A percentile compares a stretch with the other conserved stretches of the same genome.
phyloP scores from a whole-genome alignment of 495 filamentous ascomycete species.

The Penicillium taxi region DNA sequence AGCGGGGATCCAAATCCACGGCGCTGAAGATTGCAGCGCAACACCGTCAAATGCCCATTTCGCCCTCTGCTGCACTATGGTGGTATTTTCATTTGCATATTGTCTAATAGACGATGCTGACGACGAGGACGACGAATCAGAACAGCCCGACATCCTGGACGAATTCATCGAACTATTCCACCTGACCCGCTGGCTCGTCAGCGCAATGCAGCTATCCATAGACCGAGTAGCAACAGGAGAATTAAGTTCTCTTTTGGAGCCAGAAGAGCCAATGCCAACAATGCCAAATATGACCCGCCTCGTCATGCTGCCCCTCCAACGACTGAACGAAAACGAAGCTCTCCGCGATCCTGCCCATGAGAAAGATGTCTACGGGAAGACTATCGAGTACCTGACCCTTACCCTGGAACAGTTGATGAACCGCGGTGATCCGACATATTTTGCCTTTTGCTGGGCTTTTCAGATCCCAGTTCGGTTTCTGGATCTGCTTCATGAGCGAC shows the following conservation, averaged over 20 bases:
- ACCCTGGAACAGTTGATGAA: slow-evolving; percentile 27
- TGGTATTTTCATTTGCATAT: slow-evolving; percentile 39
- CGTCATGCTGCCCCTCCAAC: slow-evolving; percentile 24
- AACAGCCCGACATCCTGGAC: slow-evolving; percentile 22
- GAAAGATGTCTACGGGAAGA: slow-evolving; percentile 21
- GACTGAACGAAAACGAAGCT: slow-evolving; percentile 22
- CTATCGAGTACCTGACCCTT: slow-evolving; percentile 25
- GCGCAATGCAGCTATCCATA: slow-evolving; percentile 21
- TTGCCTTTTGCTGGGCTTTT: slow-evolving; percentile 43
- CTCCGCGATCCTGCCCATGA: slow-evolving; percentile 20
- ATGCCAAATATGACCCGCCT: slow-evolving; percentile 36
- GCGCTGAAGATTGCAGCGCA: slow-evolving; percentile 20
- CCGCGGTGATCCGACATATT: slow-evolving; percentile 29
- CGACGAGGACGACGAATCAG: slow-evolving; percentile 10
- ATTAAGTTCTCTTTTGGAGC: slow-evolving; percentile 23
- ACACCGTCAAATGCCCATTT: slow-evolving; percentile 40
- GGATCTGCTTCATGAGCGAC: slow-evolving; percentile 38
- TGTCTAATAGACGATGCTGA: slow-evolving; percentile 21
- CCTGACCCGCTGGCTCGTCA: slow-evolving; percentile 32
- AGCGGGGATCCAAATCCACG: slow-evolving; percentile 19
- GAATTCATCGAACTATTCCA: slow-evolving; percentile 38
- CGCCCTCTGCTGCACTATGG: slow-evolving; percentile 37
- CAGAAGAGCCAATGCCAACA: slow-evolving; percentile 16
- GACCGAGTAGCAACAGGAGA: slow-evolving; percentile 31
- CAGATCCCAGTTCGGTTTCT: slow-evolving; percentile 45